Evolutionary conservation across 345 rosid genomes (phyloP), one percentile per base, ranked within the genome.

Genomic region (Cardamine occulta): DNA sequence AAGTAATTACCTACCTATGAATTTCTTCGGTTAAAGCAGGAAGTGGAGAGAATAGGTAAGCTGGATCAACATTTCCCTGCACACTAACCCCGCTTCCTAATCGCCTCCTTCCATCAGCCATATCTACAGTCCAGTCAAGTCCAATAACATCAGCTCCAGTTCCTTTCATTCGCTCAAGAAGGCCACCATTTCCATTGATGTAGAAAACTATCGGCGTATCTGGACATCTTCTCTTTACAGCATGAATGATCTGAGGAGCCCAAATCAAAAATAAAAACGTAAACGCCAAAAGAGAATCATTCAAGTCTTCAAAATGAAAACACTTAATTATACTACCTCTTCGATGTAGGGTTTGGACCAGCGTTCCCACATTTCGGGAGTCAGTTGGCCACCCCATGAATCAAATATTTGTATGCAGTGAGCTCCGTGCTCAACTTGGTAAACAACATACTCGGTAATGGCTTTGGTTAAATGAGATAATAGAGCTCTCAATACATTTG

Each of bases 381-480:
- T 89, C 39, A 93, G 83, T 67, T 91, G 98, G n/a, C 98, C 97
- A 75, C 97, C 98, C 97, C 98, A 93, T 2, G 96, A 93, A 82
- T 93, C 96, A 63, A 93, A 93, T 79, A 93, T 93, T 80, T 93
- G 97, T 63, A 93, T 88, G 77, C 97, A 93, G 44, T 93, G 91
- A 67, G 96, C 98, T 74, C 97, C 96, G 23, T 89, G 89, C 63
- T 88, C 93, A 42, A 89, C 93, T 89, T 93, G 97, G 79, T 76
- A 94, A 81, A 94, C 80, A 69, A 88, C 81, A 45, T 87, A 94
- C 34, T 90, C 92, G 8, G 93, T 65, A 73, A 91, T 87, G 44
- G 97, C 97, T 69, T 83, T 73, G 23, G 96, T 87, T 73, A 90
- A 80, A 82, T 86, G 97, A 71, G 93, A 84, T 62, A 94, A 95